Percentiles rank a stretch among this genome's conserved stretches.
Evolutionary conservation across 1,284 basidiomycete species (phyloP).

Genomic region (Heliocybe sulcata): DNA sequence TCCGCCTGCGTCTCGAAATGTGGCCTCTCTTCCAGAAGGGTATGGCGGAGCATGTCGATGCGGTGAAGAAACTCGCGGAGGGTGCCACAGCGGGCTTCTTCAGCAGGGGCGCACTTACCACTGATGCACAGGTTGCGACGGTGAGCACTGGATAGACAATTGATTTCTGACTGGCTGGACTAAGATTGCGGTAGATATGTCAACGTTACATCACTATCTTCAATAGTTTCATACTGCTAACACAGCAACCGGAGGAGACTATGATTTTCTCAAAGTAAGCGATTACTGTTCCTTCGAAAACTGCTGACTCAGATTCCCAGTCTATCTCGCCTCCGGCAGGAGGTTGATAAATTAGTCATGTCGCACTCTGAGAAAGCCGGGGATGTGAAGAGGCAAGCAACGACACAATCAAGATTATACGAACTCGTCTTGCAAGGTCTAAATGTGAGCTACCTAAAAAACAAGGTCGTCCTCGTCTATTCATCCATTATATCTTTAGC

Average conservation of each 20-base stretch:
- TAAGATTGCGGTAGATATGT: constrained; percentile 31
- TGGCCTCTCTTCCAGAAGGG: constrained; percentile 90
- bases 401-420: constrained; percentile 67
- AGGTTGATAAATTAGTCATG: constrained; percentile 74
- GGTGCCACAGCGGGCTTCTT: constrained; percentile 60
- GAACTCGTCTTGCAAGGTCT: constrained; percentile 73
- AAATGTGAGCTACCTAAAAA: constrained; percentile 44
- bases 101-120: constrained; percentile 52
- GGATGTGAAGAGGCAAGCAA: constrained; percentile 57
- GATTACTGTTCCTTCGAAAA: constrained; percentile 2
- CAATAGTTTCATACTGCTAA: constrained; percentile 72
- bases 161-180: not conserved
- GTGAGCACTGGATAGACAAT: constrained; percentile 31
- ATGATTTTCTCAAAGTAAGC: constrained; percentile 91
- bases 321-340: constrained; percentile 78
- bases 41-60: constrained; percentile 80
- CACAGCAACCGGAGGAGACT: constrained; percentile 80
- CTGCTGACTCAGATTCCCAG: constrained; percentile 30
- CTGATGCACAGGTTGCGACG: constrained; percentile 58
- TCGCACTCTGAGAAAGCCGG: constrained; percentile 65
- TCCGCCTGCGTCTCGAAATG: constrained; percentile 73
- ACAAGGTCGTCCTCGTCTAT: not conserved
- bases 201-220: constrained; percentile 73
- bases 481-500: constrained; percentile 3
- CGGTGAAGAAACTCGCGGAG: constrained; percentile 76